phyloP scores from a whole-genome alignment of 345 rosid genomes.

The Citrus inodora region DNA sequence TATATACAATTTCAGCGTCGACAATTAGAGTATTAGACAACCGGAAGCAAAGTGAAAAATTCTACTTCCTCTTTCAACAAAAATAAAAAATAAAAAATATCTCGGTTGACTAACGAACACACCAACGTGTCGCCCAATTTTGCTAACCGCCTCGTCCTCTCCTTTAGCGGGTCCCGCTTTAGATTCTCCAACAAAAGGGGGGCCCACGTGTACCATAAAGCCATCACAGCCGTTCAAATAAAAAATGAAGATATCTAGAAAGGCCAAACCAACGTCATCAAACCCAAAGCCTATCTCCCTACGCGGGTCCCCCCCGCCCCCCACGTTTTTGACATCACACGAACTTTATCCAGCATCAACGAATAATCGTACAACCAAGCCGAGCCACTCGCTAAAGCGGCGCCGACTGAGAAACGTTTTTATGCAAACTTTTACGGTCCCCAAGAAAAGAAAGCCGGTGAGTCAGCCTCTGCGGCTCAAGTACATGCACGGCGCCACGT shows the following conservation, averaged over 20 bases:
- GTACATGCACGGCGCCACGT: constrained; percentile 20
- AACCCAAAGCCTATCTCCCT: not conserved
- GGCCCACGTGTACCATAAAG: not conserved
- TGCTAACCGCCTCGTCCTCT: not conserved
- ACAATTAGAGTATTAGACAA: not conserved
- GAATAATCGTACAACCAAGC: not conserved
- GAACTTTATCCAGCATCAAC: not conserved
- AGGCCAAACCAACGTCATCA: not conserved
- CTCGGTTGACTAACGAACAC: constrained; percentile 1
- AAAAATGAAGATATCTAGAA: not conserved
- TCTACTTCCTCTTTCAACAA: too few species aligned
- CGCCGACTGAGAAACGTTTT: not conserved
- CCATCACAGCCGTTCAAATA: not conserved
- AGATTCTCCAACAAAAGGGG: not conserved
- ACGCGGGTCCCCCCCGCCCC: not conserved
- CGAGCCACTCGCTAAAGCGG: constrained; percentile 1
- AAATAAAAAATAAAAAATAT: not conserved
- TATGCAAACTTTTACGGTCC: not conserved
- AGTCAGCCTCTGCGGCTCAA: constrained; percentile 3
- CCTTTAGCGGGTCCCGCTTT: not conserved
- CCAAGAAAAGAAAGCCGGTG: not conserved
- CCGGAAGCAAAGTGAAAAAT: not conserved
- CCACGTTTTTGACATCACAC: not conserved
- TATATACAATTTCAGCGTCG: not conserved
- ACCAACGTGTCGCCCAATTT: not conserved